Evolutionary conservation across 345 rosid species (phyloP).

Genomic region (Linum tenue): DNA sequence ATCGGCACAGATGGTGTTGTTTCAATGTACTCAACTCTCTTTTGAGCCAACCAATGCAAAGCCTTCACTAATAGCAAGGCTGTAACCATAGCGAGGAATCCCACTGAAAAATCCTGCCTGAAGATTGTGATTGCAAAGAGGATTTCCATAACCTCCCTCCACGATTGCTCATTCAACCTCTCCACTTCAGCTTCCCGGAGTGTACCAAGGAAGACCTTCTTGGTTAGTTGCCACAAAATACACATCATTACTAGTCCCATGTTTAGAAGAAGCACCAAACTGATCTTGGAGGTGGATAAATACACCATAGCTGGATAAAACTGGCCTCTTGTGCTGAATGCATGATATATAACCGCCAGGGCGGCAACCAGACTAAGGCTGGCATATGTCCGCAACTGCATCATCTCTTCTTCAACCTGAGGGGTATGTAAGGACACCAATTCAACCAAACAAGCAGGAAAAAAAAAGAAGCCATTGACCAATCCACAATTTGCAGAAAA

Average conservation of each 20-base stretch:
- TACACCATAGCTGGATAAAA: constrained; percentile 84
- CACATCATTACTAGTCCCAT: constrained; percentile 81
- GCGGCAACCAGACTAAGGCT: constrained; percentile 51
- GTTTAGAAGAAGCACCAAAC: constrained; percentile 68
- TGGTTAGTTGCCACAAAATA: constrained; percentile 64
- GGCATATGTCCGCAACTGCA: constrained; percentile 68
- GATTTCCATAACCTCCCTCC: constrained; percentile 95
- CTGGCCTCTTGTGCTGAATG: constrained; percentile 72
- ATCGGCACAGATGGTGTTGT: constrained; percentile 76
- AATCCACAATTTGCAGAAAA: too few relatives aligned
- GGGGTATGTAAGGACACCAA: too few relatives aligned
- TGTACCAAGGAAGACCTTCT: constrained; percentile 66
- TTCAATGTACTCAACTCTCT: constrained; percentile 93
- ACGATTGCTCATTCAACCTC: constrained; percentile 82
- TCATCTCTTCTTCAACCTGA: constrained; percentile 26
- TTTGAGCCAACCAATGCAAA: constrained; percentile 91
- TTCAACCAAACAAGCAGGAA: too few relatives aligned
- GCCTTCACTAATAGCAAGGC: constrained; percentile 70
- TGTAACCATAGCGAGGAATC: constrained; percentile 71
- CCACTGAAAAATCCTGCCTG: constrained; percentile 78
- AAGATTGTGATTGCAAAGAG: constrained; percentile 90
- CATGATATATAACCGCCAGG: constrained; percentile 59
- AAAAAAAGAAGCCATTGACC: too few relatives aligned
- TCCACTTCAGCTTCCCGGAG: constrained; percentile 95
- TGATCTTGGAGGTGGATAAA: constrained; percentile 82